phyloP scores from a whole-genome alignment of 208 protist species.

The Trypanosoma mega region DNA sequence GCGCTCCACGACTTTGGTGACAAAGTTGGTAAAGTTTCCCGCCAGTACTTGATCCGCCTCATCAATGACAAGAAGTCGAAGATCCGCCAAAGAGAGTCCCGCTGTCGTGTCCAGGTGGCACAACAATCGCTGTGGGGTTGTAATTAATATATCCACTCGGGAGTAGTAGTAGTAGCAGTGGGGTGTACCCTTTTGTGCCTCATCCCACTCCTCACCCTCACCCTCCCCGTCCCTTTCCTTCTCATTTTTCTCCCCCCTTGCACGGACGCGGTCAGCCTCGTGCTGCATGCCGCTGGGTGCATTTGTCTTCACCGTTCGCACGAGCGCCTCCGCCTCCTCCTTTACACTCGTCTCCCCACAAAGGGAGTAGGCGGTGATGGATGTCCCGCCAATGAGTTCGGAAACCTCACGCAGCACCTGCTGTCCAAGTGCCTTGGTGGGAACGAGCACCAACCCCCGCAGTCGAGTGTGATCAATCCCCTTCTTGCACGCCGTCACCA shows the following conservation, averaged over 20 bases:
- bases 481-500: constrained; percentile 59
- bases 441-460: constrained; percentile 80
- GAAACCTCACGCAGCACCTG: constrained; percentile 76
- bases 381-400: constrained; percentile 62
- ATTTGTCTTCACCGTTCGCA: constrained; percentile 40
- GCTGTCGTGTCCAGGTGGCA: constrained; percentile 69
- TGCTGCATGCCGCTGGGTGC: not conserved
- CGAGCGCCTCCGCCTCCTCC: constrained; percentile 49
- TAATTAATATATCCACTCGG: constrained; percentile 73
- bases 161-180: constrained; percentile 51
- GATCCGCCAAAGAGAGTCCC: constrained; percentile 51
- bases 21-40: constrained; percentile 74
- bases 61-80: constrained; percentile 86
- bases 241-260: not conserved
- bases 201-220: not conserved
- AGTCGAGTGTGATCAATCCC: constrained; percentile 61
- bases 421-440: constrained; percentile 71
- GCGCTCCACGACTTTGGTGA: constrained; percentile 75
- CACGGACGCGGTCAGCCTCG: not conserved
- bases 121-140: constrained; percentile 81
- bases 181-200: not conserved
- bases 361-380: constrained; percentile 57
- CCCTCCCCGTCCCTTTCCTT: not conserved
- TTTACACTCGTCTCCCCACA: constrained; percentile 45
- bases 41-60: constrained; percentile 88